Base-by-base conservation (phyloP, 2,329 filamentous ascomycete species). In the Sporothrix brunneoviolacea region DNA sequence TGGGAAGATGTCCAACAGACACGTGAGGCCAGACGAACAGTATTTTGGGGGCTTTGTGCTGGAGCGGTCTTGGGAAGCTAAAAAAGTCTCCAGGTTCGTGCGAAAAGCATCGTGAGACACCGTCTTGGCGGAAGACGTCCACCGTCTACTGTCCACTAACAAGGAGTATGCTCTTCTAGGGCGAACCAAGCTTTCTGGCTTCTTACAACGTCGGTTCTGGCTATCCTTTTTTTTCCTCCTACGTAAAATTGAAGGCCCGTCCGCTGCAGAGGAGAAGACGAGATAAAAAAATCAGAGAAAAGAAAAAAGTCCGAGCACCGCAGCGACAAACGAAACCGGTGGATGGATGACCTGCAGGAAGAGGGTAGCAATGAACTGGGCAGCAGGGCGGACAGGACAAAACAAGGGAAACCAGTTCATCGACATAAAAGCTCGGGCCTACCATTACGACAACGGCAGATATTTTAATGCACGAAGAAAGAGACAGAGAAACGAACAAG, bases 361-460 rank as follows among this genome's bases (percentile, higher is more conserved):
- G 33, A 27, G 44, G 35, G 44, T 47, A 16, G 44, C 35, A 47
- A 47, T 32, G 43, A 46, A 37, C 43, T 18, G 15, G 15, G 28
- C 18, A 44, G 42, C 33, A n/a, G 16, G 19, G 15, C 30, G 32
- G 22, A 32, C 43, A 37, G 27, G 21, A 36, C 13, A 39, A 16
- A 36, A 16, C 6, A 18, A 13, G 32, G 4, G 8, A 36, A n/a
- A 40, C 38, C 38, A 33, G 16, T 35, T 19, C n/a, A 12, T 9
- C 19, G 15, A 39, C 33, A 30, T 32, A 18, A 40, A 41, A 40
- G 45, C 45, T 48, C 28, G 45, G 45, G 28, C 45, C 45, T 40
- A 18, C 24, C 35, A 35, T 27, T 40, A 18, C 45, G 35, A 32
- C 24, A 30, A 41, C 37, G 45, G 45, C 45, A 48, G 27, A 32